A percentile compares a stretch with the other conserved stretches of the same genome.
phyloP scores from a whole-genome alignment of 768 basidiomycete species.

The Hebeloma cylindrosporum region DNA sequence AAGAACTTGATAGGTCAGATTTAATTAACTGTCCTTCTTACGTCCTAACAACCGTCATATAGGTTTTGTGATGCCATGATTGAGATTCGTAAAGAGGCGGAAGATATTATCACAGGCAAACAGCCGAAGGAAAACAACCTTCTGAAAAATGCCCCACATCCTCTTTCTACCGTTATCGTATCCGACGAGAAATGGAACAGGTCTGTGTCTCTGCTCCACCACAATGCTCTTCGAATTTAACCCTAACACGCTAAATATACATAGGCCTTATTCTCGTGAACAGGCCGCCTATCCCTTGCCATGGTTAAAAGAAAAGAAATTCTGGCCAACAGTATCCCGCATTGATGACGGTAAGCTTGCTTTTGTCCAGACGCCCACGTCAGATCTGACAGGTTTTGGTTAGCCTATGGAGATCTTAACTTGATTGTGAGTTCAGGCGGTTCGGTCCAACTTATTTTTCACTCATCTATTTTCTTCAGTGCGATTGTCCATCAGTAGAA shows the following conservation, averaged over 20 bases:
- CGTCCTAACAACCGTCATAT: not conserved
- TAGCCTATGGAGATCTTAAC: slow-evolving; percentile 92
- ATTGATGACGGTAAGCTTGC: slow-evolving; percentile 82
- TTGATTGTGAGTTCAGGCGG: slow-evolving; percentile 62
- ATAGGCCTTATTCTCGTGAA: slow-evolving; percentile 87
- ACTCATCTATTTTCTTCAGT: slow-evolving; percentile 43
- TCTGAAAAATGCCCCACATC: slow-evolving; percentile 93
- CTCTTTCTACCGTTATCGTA: slow-evolving; percentile 68
- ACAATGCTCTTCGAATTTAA: slow-evolving; percentile 10
- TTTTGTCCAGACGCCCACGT: not conserved
- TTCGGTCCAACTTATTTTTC: not conserved
- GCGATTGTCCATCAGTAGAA: slow-evolving; percentile 85
- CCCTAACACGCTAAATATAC: not conserved
- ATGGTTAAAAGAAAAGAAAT: slow-evolving; percentile 85
- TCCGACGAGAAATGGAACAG: slow-evolving; percentile 84
- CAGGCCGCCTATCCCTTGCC: slow-evolving; percentile 89
- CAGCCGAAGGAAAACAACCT: slow-evolving; percentile 92
- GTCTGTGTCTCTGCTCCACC: slow-evolving; percentile 41
- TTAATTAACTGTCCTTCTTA: slow-evolving; percentile 10
- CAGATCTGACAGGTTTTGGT: slow-evolving; percentile 5
- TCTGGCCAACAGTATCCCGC: slow-evolving; percentile 93
- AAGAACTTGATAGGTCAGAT: slow-evolving; percentile 91
- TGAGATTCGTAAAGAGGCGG: slow-evolving; percentile 87
- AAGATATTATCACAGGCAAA: slow-evolving; percentile 82
- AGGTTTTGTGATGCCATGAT: slow-evolving; percentile 99